These are phyloP conservation scores for Stephania yunnanensis DNA, from an alignment of 164 flowering plant species.

Conservation along the genomic window DNA sequence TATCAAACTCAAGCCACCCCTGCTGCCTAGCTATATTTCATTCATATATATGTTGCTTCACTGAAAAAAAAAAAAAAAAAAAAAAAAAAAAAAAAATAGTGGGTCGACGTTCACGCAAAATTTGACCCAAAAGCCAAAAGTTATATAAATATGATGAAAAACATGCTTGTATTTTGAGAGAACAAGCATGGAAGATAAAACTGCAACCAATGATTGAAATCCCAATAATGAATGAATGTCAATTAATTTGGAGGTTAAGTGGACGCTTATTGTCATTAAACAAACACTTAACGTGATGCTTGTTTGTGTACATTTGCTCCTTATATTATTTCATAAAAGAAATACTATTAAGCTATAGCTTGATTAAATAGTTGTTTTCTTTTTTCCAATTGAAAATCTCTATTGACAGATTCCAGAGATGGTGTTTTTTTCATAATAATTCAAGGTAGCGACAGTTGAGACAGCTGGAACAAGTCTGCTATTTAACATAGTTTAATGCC, in stretches of 20 bases:
- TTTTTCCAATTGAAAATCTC: neutral
- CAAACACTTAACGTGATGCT: neutral
- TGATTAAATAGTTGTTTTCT: neutral
- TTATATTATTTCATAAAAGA: neutral
- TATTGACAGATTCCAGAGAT: neutral
- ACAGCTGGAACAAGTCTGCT: neutral
- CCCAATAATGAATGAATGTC: neutral
- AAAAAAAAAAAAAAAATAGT: too few relatives aligned
- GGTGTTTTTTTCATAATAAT: neutral
- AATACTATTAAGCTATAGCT: neutral
- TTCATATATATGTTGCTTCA: too few relatives aligned
- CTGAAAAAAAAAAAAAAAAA: too few relatives aligned
- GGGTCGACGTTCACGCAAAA: neutral
- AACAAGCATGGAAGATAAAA: neutral
- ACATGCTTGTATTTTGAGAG: too few relatives aligned
- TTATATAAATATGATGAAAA: neutral
- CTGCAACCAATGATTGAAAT: neutral
- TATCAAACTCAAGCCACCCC: too few relatives aligned
- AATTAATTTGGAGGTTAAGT: neutral
- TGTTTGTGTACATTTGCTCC: neutral
- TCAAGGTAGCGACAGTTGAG: neutral
- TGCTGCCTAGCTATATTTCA: too few relatives aligned
- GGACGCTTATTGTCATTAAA: neutral
- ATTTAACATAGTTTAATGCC: neutral
- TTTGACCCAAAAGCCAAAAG: neutral